Evolutionary conservation across 1,139 yeast genomes (phyloP), one percentile per base, ranked within the genome.

Genomic region (Pichia sp.): DNA sequence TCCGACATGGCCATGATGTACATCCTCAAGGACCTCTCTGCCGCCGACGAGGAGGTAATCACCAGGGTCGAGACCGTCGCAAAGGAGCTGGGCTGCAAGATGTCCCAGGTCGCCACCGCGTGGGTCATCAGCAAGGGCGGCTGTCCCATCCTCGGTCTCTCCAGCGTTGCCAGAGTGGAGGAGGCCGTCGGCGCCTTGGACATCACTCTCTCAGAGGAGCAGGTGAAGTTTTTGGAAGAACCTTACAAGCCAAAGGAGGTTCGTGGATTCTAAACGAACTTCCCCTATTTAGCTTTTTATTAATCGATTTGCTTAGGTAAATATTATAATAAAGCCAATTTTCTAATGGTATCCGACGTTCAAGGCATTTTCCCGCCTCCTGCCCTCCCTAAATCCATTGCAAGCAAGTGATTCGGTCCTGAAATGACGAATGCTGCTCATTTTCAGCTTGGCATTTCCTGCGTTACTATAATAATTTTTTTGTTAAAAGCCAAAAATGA

Each of bases 21-120:
- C 49, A 29, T 34, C 2, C 38, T 51, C 4, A 20, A 36, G 12
- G 47, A 40, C 3, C 38, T 59, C 31, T 44, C 54, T 6, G 59
- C 54, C 2, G 73, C 70, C 14, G 75, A 72, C 48, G 60, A 62
- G 45, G 74, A 69, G 45, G 78, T 81, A 51, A 67, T 83, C 50
- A 63, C 64, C 9, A 69, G 87, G 30, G 82, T 83, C 16, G 84
- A 82, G 63, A 73, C 75, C 58, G 47, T 84, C 7, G 75, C 87
- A 16, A 70, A 71, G 60, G 75, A 76, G 59, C 65, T 70, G 48
- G 69, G 67, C 16, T 74, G 73, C 27, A 65, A 77, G 8, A 83
- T 81, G 86, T 80, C 85, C 1, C 71, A 71, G 24, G 67, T 83
- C 17, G 74, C 86, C 5, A 72, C 77, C 10, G 81, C 84, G 6